Conservation (phyloP, 2,329 filamentous ascomycete genomes). For the Fusarium xyrophilum region DNA sequence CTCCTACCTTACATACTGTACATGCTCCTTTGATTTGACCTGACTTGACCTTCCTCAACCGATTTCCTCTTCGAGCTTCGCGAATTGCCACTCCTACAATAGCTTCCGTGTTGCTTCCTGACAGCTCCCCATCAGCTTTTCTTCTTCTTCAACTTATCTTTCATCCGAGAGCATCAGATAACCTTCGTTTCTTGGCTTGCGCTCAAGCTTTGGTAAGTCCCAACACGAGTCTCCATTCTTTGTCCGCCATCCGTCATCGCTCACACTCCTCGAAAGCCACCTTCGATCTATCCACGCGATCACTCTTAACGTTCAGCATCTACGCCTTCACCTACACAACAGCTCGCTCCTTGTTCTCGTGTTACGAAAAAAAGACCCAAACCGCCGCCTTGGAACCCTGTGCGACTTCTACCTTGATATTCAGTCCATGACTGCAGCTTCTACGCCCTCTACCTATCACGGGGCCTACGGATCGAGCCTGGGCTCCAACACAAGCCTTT, state of each 20-base stretch:
- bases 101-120: conserved; percentile 25
- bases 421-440: conserved; percentile 21
- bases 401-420: conserved; percentile 34
- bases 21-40: neutral
- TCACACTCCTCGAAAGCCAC: conserved; percentile 30
- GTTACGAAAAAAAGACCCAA: conserved; percentile 32
- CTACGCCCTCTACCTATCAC: conserved; percentile 15
- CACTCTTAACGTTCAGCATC: conserved; percentile 29
- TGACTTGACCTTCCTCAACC: conserved; percentile 34
- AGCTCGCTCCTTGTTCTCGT: conserved; percentile 31
- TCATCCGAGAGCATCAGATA: conserved; percentile 12
- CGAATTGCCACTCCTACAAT: conserved; percentile 27
- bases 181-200: conserved; percentile 24
- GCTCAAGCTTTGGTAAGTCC: conserved; percentile 38
- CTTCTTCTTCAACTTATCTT: conserved; percentile 14
- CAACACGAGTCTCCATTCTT: conserved; percentile 33
- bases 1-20: neutral
- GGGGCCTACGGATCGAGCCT: conserved; percentile 9
- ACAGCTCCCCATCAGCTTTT: conserved; percentile 25
- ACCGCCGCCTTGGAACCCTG: conserved; percentile 31
- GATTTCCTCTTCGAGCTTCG: conserved; percentile 27
- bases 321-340: conserved; percentile 29
- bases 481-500: conserved; percentile 9
- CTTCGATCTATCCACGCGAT: conserved; percentile 30
- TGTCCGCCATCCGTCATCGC: conserved; percentile 36